Base-by-base conservation (phyloP, 768 basidiomycete genomes). In the Plicaturopsis crispa region DNA sequence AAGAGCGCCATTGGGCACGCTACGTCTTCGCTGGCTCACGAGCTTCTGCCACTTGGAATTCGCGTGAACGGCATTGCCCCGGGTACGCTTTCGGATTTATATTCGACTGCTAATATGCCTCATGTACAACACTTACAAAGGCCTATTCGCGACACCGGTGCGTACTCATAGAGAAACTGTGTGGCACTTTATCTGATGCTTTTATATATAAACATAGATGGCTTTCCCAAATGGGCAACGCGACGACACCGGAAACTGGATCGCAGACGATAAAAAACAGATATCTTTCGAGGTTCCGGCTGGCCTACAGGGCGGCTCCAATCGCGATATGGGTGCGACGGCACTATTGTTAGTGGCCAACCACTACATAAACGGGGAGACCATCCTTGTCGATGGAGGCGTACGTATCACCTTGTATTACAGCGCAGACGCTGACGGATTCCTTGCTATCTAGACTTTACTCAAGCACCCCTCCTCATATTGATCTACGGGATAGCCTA, bases 31-130 rank as follows among this genome's bases (percentile, higher is more conserved):
- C 52, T 61, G 21, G 57, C 62, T 4, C 60, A 60, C 46, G 62
- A 60, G 38, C 51, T 60, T 6, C 43, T 63, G n/a, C 55, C 57
- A 12, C 52, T 62, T 21, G 57, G 60, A 24, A 52, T 54, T 21
- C 46, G 56, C 7, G 60, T 63, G n/a, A 61, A 61, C 42, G 53
- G 55, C 30, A 58, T 62, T 33, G 55, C 58, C 3, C 56, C 57
- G 2, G 55, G 53, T 34, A 39, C 22, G 49, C 40, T 26, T n/a
- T n/a, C 8, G 33, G n/a, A n/a, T n/a, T n/a, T n/a, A n/a, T 10
- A 12, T 8, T 34, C 33, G 10, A 17, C 33, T 34, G 12, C 33
- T 10, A 17, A 17, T 8, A 34, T 17, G 7, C 12, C 33, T 12
- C 12, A 34, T 33, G 2, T 10, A 18, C 22, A 17, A 24, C 24